These are phyloP conservation scores for Polyporus tsugae DNA, from an alignment of 1,284 basidiomycete genomes.

Conservation along the genomic window DNA sequence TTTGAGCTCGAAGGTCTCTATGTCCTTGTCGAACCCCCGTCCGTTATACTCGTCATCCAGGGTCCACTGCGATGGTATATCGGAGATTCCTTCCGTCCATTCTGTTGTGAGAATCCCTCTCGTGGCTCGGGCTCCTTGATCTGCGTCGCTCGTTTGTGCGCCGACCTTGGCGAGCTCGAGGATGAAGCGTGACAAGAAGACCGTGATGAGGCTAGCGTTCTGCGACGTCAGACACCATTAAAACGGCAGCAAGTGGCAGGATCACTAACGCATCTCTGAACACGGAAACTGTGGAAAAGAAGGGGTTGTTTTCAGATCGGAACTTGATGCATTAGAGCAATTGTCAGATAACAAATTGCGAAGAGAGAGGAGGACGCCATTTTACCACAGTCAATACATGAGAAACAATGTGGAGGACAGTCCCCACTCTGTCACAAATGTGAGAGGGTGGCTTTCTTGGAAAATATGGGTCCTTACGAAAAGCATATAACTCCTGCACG, in stretches of 20 bases:
- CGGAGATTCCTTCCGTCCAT: neutral
- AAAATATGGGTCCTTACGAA: neutral
- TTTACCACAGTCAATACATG: too few relatives aligned
- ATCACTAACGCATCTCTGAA: neutral
- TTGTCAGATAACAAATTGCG: neutral
- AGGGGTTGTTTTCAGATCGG: too few relatives aligned
- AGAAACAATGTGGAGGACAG: neutral
- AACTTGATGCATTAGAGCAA: too few relatives aligned
- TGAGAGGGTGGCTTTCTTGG: neutral
- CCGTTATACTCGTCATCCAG: constrained; percentile 9
- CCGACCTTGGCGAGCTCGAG: constrained; percentile 1
- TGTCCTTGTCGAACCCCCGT: neutral
- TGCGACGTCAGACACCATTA: neutral
- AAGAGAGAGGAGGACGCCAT: too few relatives aligned
- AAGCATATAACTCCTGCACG: neutral
- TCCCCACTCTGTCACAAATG: neutral
- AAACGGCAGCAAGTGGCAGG: neutral
- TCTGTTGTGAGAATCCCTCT: constrained; percentile 2
- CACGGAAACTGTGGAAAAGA: too few relatives aligned
- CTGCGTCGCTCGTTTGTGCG: neutral
- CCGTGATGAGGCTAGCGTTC: neutral
- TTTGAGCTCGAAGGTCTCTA: neutral
- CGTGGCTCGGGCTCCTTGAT: neutral
- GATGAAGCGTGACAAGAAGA: constrained; percentile 3
- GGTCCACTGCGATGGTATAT: neutral